phyloP scores from a whole-genome alignment of 495 filamentous ascomycete species.

The Trichoderma asperelloides region DNA sequence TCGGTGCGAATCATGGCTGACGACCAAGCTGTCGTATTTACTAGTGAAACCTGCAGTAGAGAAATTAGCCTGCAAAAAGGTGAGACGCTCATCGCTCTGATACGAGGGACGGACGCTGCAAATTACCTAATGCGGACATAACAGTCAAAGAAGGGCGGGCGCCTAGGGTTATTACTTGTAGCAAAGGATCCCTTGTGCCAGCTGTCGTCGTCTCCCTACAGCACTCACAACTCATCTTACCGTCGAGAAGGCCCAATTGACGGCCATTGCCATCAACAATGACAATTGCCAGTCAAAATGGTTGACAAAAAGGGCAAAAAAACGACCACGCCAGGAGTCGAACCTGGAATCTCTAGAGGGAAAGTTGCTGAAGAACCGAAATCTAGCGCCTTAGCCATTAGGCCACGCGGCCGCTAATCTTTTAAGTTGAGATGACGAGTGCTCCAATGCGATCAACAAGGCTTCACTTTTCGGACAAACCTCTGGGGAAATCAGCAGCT shows the following conservation, averaged over 20 bases:
- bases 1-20: not conserved
- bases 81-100: conserved; percentile 2
- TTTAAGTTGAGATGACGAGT: not conserved
- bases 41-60: not conserved
- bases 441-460: conserved; percentile 1
- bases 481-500: conserved; percentile 5
- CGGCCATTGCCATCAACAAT: not conserved
- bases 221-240: not conserved
- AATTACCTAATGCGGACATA: not conserved
- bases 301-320: not conserved
- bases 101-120: not conserved
- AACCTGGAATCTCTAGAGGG: conserved; percentile 8
- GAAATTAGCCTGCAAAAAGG: conserved; percentile 6
- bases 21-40: not conserved
- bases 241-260: not conserved
- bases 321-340: conserved; percentile 7
- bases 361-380: not conserved
- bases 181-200: too few relatives aligned
- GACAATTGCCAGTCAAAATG: not conserved
- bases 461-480: not conserved
- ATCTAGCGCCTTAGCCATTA: conserved; percentile 9
- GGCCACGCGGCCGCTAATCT: conserved; percentile 1
- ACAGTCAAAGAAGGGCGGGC: not conserved
- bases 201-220: not conserved
- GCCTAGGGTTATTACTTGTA: not conserved